Conservation (phyloP, 2,329 filamentous ascomycete species). For the Trichoderma hamatum region DNA sequence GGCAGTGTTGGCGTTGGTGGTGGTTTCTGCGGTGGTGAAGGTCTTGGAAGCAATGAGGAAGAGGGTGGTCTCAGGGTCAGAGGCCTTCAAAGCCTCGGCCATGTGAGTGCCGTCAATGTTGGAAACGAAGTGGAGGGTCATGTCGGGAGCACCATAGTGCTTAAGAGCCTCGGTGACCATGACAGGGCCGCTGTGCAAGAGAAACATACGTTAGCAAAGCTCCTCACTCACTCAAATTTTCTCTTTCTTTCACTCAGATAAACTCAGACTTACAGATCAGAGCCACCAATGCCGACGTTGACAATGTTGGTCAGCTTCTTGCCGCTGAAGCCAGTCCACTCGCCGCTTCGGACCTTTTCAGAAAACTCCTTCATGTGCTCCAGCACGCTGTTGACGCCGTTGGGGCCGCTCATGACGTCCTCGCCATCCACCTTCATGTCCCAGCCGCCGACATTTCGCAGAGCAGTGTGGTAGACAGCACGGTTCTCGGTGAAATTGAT, state of each 20-base stretch:
- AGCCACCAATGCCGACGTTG: slow-evolving; percentile 98
- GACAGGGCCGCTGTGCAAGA: slow-evolving; percentile 75
- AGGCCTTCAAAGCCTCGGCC: slow-evolving; percentile 84
- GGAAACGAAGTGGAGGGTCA: slow-evolving; percentile 96
- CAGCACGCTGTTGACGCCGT: slow-evolving; percentile 86
- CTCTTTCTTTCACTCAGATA: not conserved
- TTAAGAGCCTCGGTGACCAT: slow-evolving; percentile 99
- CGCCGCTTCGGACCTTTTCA: slow-evolving; percentile 87
- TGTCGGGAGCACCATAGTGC: slow-evolving; percentile 82
- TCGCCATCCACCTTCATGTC: slow-evolving; percentile 83
- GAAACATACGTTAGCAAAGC: slow-evolving; percentile 8
- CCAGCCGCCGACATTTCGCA: slow-evolving; percentile 87
- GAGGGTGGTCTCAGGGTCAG: slow-evolving; percentile 96
- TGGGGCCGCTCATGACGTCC: slow-evolving; percentile 87
- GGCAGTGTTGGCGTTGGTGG: slow-evolving; percentile 94
- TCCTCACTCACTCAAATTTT: not conserved
- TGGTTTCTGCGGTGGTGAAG: slow-evolving; percentile 97
- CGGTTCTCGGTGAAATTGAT: slow-evolving; percentile 99
- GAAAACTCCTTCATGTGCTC: slow-evolving; percentile 99
- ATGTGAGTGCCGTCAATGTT: slow-evolving; percentile 99
- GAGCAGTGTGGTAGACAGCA: slow-evolving; percentile 91
- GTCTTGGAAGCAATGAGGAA: slow-evolving; percentile 99
- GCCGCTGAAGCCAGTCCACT: slow-evolving; percentile 96
- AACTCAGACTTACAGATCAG: slow-evolving; percentile 75
- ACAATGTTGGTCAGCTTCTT: slow-evolving; percentile 96